These are phyloP conservation scores for Haplosporangium gracile DNA, from an alignment of 192 early-diverging fungal genomes.

Conservation along the genomic window DNA sequence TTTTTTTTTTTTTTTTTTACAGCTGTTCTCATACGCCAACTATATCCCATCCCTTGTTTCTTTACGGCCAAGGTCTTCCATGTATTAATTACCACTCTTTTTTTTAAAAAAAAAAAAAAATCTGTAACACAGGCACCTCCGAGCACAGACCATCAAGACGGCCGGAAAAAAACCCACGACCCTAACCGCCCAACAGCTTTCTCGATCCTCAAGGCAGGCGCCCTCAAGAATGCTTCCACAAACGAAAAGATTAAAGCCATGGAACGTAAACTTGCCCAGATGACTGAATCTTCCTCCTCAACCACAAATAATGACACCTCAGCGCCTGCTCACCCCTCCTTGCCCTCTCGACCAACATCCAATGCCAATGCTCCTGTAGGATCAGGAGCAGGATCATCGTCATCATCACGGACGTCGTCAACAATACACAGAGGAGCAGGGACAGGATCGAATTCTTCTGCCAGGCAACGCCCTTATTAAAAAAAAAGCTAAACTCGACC, in stretches of 20 bases:
- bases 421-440: neutral
- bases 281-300: slow-evolving; percentile 27
- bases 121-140: slow-evolving; percentile 53
- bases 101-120: slow-evolving; percentile 5
- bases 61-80: neutral
- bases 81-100: neutral
- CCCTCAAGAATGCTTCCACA: slow-evolving; percentile 66
- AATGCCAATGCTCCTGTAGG: neutral
- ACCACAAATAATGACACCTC: neutral
- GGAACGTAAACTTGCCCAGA: slow-evolving; percentile 73
- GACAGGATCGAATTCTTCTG: neutral
- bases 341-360: slow-evolving; percentile 18
- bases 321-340: slow-evolving; percentile 26
- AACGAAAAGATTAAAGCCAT: slow-evolving; percentile 76
- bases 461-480: slow-evolving; percentile 7
- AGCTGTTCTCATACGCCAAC: no score
- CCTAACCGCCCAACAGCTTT: slow-evolving; percentile 61
- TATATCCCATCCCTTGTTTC: slow-evolving; percentile 5
- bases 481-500: neutral
- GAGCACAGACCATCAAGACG: slow-evolving; percentile 55
- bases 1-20: neutral
- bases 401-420: neutral
- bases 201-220: slow-evolving; percentile 60
- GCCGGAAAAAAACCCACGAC: slow-evolving; percentile 40
- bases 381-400: neutral